Evolutionary conservation across 805 yeast species (phyloP).

Genomic region (Metschnikowia lochheadii): DNA sequence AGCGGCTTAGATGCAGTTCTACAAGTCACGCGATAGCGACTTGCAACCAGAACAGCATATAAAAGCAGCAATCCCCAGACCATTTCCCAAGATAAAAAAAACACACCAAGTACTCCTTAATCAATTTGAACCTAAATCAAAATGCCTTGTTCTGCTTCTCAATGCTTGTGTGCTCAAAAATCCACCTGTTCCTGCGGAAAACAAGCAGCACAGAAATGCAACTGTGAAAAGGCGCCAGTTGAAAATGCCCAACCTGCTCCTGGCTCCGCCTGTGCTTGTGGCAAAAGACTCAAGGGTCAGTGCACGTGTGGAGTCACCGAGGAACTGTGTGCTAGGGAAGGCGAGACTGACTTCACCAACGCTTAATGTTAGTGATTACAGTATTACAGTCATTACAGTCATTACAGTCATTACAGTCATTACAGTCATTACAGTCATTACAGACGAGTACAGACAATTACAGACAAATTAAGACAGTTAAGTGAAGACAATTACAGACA

Average conservation of each 20-base stretch:
- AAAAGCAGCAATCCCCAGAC: not conserved
- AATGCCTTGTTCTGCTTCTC: constrained; percentile 31
- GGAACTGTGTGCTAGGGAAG: constrained; percentile 44
- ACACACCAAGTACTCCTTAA: too few relatives aligned
- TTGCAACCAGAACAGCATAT: not conserved
- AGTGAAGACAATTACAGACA: too few relatives aligned
- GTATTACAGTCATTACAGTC: too few relatives aligned
- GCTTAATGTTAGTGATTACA: not conserved
- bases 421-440: too few relatives aligned
- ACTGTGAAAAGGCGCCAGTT: constrained; percentile 46
- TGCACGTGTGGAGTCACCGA: constrained; percentile 54
- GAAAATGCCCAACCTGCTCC: constrained; percentile 48
- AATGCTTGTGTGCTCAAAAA: constrained; percentile 56
- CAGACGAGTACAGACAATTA: too few relatives aligned
- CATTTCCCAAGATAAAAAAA: not conserved
- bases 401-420: too few relatives aligned
- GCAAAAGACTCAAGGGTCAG: constrained; percentile 47
- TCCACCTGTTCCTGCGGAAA: constrained; percentile 64
- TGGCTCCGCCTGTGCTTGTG: constrained; percentile 54
- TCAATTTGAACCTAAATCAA: not conserved
- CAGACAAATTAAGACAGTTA: too few relatives aligned
- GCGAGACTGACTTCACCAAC: constrained; percentile 54
- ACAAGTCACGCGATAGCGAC: not conserved
- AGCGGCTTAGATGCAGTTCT: too few relatives aligned
- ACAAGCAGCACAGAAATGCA: constrained; percentile 55